These are phyloP conservation scores for Plectosphaerella plurivora DNA, from an alignment of 2,329 filamentous ascomycete genomes.

Conservation along the genomic window DNA sequence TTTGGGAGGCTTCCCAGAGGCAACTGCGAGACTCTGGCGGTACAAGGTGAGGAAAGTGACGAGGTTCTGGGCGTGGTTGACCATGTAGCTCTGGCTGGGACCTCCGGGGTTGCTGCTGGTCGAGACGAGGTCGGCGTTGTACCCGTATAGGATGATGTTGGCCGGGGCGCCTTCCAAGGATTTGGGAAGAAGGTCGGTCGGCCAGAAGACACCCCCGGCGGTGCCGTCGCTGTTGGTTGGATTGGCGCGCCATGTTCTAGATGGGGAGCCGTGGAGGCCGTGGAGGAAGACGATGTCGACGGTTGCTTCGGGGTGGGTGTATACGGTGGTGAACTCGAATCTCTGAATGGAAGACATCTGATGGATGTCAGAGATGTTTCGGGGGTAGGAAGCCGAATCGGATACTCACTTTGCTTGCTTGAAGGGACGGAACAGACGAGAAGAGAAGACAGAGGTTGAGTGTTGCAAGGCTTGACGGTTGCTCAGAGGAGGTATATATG, in stretches of 20 bases:
- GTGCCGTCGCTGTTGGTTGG: conserved; percentile 30
- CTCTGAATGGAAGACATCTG: conserved; percentile 29
- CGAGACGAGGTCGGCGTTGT: conserved; percentile 63
- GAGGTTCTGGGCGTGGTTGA: conserved; percentile 67
- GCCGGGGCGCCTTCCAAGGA: conserved; percentile 53
- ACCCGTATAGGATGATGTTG: conserved; percentile 68
- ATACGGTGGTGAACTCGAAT: conserved; percentile 16
- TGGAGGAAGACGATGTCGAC: conserved; percentile 39
- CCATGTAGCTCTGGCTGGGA: conserved; percentile 62
- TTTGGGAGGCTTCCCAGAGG: conserved; percentile 18
- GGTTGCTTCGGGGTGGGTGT: background rate
- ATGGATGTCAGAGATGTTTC: too few species aligned
- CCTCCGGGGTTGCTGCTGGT: conserved; percentile 39
- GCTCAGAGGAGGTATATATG: too few species aligned
- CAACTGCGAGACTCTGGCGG: conserved; percentile 37
- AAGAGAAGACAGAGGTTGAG: too few species aligned
- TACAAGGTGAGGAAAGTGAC: conserved; percentile 59
- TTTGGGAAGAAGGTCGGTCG: conserved; percentile 59
- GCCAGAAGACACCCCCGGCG: conserved; percentile 56
- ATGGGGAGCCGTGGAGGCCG: conserved; percentile 51
- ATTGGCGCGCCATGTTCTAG: conserved; percentile 53
- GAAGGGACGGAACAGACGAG: too few species aligned
- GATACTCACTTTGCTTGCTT: too few species aligned
- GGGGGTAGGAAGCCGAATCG: too few species aligned
- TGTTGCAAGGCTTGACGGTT: too few species aligned